phyloP scores from a whole-genome alignment of 2,329 filamentous ascomycete species.

The Monilinia laxa region DNA sequence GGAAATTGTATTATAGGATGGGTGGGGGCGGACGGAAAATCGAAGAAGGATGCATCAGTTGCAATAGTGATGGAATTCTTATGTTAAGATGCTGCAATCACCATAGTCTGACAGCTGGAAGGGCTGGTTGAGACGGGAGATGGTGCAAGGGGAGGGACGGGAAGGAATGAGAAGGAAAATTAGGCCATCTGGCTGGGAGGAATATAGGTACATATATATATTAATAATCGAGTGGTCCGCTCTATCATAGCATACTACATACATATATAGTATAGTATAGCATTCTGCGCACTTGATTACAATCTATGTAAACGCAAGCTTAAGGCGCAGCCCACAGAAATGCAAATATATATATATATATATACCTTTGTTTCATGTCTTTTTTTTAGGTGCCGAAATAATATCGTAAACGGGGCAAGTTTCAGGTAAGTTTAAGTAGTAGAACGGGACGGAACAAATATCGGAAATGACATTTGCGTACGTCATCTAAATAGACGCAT shows the following conservation, averaged over 20 bases:
- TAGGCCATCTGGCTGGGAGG: constrained; percentile 3
- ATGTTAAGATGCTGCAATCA: constrained; percentile 2
- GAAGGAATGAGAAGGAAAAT: background rate
- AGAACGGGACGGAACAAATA: no score
- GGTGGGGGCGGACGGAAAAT: background rate
- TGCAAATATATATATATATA: no score
- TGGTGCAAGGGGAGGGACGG: background rate
- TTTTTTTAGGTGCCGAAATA: no score
- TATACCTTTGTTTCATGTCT: no score
- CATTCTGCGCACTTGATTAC: background rate
- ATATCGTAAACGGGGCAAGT: no score
- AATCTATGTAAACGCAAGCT: no score
- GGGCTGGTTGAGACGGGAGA: background rate
- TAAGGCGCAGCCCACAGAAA: no score
- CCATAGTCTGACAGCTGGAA: background rate
- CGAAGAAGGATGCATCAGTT: constrained; percentile 13
- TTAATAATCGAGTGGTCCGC: constrained; percentile 10
- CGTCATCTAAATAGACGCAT: no score
- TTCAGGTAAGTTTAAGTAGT: no score
- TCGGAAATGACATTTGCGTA: no score
- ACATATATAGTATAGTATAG: background rate
- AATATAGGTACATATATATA: constrained; percentile 6
- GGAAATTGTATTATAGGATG: constrained; percentile 17
- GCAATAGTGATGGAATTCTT: background rate
- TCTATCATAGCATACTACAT: constrained; percentile 4